These are phyloP conservation scores for Lizanozyma gosingica DNA, from an alignment of 1,139 yeast genomes.

Conservation along the genomic window DNA sequence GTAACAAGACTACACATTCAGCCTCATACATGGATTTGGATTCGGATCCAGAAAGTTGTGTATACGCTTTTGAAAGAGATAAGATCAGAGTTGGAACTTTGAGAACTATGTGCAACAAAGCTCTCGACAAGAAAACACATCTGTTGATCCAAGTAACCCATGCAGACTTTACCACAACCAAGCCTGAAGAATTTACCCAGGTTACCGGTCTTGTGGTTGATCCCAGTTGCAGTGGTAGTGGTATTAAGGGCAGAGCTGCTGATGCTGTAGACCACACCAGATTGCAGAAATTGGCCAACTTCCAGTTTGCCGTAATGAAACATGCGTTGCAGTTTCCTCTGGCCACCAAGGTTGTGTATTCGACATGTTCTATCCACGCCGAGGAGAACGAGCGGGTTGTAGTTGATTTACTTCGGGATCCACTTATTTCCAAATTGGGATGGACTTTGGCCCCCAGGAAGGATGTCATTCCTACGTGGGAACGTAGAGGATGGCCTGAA, in stretches of 20 bases:
- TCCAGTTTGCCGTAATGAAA: conserved; percentile 77
- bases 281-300: conserved; percentile 65
- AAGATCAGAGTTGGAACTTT: conserved; percentile 61
- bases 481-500: conserved; percentile 65
- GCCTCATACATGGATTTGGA: conserved; percentile 48
- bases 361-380: conserved; percentile 91
- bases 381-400: conserved; percentile 93
- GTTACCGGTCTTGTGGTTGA: conserved; percentile 85
- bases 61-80: conserved; percentile 86
- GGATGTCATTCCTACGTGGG: conserved; percentile 75
- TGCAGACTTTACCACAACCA: conserved; percentile 71
- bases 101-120: conserved; percentile 67
- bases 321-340: conserved; percentile 81
- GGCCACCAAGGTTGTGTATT: conserved; percentile 76
- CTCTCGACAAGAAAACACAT: conserved; percentile 47
- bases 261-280: conserved; percentile 52
- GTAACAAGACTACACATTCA: conserved; percentile 90
- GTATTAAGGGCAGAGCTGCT: conserved; percentile 79
- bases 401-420: conserved; percentile 59
- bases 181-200: conserved; percentile 51
- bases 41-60: conserved; percentile 22
- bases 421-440: conserved; percentile 49
- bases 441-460: conserved; percentile 65
- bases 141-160: conserved; percentile 59
- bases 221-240: conserved; percentile 97